phyloP scores from a whole-genome alignment of 305 asterid genomes.

The Striga hermonthica region DNA sequence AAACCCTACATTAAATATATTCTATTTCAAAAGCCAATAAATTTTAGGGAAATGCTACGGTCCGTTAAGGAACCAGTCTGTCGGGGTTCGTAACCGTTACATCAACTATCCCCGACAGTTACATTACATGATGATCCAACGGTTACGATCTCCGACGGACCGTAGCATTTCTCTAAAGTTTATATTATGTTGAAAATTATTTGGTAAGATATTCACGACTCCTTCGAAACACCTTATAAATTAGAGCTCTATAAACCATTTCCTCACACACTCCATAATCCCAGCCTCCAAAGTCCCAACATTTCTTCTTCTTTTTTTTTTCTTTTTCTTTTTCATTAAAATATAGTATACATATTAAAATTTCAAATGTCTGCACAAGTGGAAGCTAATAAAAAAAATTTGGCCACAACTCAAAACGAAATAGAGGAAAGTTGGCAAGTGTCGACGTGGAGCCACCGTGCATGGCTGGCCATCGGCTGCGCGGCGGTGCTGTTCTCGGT shows the following conservation, averaged over 20 bases:
- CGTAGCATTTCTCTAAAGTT: no score
- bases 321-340: background rate
- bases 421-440: conserved; percentile 23
- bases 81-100: no score
- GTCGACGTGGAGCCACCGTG: conserved; percentile 52
- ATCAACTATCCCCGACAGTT: no score
- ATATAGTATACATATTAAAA: background rate
- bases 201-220: conserved; percentile 16
- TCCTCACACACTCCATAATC: background rate
- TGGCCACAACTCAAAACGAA: background rate
- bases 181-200: background rate
- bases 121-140: no score
- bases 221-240: conserved; percentile 18
- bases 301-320: background rate
- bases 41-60: no score
- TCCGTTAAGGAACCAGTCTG: no score
- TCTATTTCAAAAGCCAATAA: no score
- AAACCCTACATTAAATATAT: no score
- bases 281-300: no score
- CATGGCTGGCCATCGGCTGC: conserved; percentile 44
- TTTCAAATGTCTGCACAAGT: conserved; percentile 4
- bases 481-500: conserved; percentile 34
- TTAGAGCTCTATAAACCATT: conserved; percentile 9
- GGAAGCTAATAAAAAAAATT: background rate
- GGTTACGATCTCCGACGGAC: no score